Evolutionary conservation across 1,284 basidiomycete genomes (phyloP).

Genomic region (Cutaneotrichosporon sp.): DNA sequence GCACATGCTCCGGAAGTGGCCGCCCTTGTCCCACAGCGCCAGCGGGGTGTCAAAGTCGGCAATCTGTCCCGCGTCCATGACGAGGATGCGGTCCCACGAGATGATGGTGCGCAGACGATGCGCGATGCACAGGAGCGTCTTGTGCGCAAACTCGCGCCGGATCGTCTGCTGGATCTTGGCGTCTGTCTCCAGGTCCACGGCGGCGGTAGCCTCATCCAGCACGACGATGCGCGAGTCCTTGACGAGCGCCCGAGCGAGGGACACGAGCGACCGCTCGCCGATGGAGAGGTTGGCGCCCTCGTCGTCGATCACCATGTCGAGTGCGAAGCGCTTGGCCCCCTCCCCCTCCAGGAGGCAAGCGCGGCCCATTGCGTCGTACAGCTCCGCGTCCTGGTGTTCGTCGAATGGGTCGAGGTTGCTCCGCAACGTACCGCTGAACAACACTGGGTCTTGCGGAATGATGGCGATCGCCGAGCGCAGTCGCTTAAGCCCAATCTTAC

Average conservation of each 20-base stretch:
- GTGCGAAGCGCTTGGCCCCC: constrained; percentile 56
- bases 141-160: constrained; percentile 63
- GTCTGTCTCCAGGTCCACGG: constrained; percentile 77
- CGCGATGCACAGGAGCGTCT: constrained; percentile 67
- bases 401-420: constrained; percentile 74
- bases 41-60: constrained; percentile 51
- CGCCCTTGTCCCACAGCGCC: constrained; percentile 43
- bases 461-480: constrained; percentile 59
- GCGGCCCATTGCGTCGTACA: constrained; percentile 80
- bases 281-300: constrained; percentile 36
- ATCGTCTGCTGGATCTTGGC: constrained; percentile 72
- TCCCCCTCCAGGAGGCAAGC: constrained; percentile 64
- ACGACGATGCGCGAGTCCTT: constrained; percentile 69
- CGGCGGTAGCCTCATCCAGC: constrained; percentile 58
- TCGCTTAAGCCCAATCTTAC: constrained; percentile 57
- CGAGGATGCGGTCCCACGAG: constrained; percentile 51
- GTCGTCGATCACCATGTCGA: constrained; percentile 56
- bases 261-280: constrained; percentile 52
- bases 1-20: constrained; percentile 49
- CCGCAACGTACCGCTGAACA: constrained; percentile 62
- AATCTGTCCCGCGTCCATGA: constrained; percentile 47
- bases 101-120: constrained; percentile 72
- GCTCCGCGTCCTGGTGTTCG: constrained; percentile 67
- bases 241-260: constrained; percentile 68
- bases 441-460: constrained; percentile 79